Base-by-base conservation (phyloP, 2,329 filamentous ascomycete genomes). In the Ophiostoma triangulosporum region DNA sequence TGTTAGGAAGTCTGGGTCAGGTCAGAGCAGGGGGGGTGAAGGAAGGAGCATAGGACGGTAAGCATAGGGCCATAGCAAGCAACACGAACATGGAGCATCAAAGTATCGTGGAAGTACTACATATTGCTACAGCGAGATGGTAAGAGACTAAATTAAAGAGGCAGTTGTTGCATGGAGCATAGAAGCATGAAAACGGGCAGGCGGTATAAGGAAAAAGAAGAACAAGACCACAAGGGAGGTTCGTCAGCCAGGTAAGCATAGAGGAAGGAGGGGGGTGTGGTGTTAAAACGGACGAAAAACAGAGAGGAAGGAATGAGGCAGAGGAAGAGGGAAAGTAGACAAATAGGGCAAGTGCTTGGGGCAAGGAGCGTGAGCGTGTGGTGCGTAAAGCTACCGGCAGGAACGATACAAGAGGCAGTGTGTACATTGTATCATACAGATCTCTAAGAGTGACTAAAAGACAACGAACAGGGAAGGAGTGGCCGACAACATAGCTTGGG, bases 11-110 rank as follows among this genome's bases (percentile, higher is more conserved):
- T 11, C 14, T 22, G 7, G 43, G 26, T 26, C 43, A 20, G 14
- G 17, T n/a, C 46, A 46, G 17, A 48, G 46, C 46, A 48, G 46
- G 46, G 46, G 45, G 46, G 27, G 46, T 48, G 46, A 33, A 33
- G 29, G 46, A 48, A 48, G 29, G 46, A 33, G 27, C 46, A 46
- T 12, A 17, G 15, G 24, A 45, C 3, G 14, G 20, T 26, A 26
- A 6, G 14, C 22, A 26, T 29, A 15, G 24, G 26, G 31, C 24
- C 26, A 48, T 31, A 45, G 14, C 8, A 12, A 45, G 40, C 12
- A 26, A 20, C 22, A 26, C 22, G 22, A 15, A 26, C 40, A 20
- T 9, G 26, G 14, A 26, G 40, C 20, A 27, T 45, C 43, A 46
- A 46, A 11, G 43, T 43, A 43, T 43, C 38, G 38, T 43, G n/a